Evolutionary conservation across 768 basidiomycete species (phyloP), one percentile per base, ranked within the genome.

Genomic region (Termitomyces sp.): DNA sequence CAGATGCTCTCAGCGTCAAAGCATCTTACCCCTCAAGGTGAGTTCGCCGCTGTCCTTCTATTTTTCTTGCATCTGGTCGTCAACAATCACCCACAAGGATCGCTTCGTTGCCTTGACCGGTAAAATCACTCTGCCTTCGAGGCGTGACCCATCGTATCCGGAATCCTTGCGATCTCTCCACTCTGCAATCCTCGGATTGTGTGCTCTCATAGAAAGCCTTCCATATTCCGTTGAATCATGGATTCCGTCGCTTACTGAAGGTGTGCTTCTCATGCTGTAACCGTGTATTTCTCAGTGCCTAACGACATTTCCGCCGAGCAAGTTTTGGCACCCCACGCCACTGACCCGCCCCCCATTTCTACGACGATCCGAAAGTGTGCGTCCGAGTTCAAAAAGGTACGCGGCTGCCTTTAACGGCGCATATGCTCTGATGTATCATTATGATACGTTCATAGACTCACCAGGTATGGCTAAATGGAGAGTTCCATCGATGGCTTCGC

Each of bases 171-270:
- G 86, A 46, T 79, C 80, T 48, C 77, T 95, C 56, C 94, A 97
- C 68, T 91, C 91, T 31, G 94, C 91, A 6, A 88, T 98, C 53
- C 81, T 98, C 50, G 95, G 95, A 31, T 78, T 94, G 52, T 92
- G 91, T 64, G 91, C 95, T 10, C 78, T 98, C 46, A 83, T 98
- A 51, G 91, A 93, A 68, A 95, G 94, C 57, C 90, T 90, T 72
- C 95, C 95, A 13, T 97, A 96, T 74, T 93, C 94, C 12, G 90
- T 97, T 2, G 95, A 96, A 64, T 79, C 85, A 46, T 98, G 94
- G 88, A 86, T 96, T 81, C 89, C 89, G 31, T 75, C 87, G 20
- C 76, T 92, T 53, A 89, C 88, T 36, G 89, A 91, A 76, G 81
- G 89, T 88, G 63, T 41, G 75, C 62, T 53, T 39, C 53, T 44